Percentiles rank a stretch among this genome's conserved stretches.
Evolutionary conservation across 768 basidiomycete species (phyloP).

Genomic region (Termitomyces sp.): DNA sequence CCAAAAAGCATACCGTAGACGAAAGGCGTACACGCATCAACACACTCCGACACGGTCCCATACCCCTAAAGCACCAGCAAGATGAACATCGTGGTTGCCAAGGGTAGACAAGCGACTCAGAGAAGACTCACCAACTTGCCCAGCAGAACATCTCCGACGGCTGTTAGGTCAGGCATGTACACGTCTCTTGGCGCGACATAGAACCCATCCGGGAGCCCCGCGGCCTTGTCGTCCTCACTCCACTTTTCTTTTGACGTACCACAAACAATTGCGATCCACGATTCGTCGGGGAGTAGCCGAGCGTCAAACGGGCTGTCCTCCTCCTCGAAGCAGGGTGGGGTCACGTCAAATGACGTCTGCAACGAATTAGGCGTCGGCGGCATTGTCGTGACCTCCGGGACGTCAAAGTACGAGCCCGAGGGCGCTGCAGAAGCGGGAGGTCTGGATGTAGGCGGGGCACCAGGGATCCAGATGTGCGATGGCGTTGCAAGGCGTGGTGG

Average conservation of each 20-base stretch:
- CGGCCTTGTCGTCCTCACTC: constrained; percentile 23
- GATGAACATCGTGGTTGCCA: constrained; percentile 1
- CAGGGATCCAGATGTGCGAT: constrained; percentile 53
- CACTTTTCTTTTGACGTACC: constrained; percentile 61
- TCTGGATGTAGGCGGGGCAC: constrained; percentile 47
- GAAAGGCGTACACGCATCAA: constrained; percentile 72
- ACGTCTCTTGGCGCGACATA: constrained; percentile 73
- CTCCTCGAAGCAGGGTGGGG: neutral
- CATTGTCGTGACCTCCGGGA: constrained; percentile 21
- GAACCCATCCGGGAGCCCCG: constrained; percentile 59
- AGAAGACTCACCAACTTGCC: constrained; percentile 60
- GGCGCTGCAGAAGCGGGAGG: constrained; percentile 6
- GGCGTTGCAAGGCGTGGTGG: constrained; percentile 39
- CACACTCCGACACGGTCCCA: constrained; percentile 76
- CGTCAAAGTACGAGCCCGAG: neutral
- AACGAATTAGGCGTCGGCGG: constrained; percentile 28
- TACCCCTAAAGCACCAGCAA: constrained; percentile 48
- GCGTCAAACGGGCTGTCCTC: constrained; percentile 23
- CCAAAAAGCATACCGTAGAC: constrained; percentile 56
- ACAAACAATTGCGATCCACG: constrained; percentile 80
- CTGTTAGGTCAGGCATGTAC: constrained; percentile 81
- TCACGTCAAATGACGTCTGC: constrained; percentile 7
- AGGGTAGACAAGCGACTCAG: neutral
- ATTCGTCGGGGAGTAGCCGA: constrained; percentile 54
- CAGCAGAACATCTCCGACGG: constrained; percentile 66